Base-by-base conservation (phyloP, 352 stramenopile species). In the Globisporangium rhizosaccharum region DNA sequence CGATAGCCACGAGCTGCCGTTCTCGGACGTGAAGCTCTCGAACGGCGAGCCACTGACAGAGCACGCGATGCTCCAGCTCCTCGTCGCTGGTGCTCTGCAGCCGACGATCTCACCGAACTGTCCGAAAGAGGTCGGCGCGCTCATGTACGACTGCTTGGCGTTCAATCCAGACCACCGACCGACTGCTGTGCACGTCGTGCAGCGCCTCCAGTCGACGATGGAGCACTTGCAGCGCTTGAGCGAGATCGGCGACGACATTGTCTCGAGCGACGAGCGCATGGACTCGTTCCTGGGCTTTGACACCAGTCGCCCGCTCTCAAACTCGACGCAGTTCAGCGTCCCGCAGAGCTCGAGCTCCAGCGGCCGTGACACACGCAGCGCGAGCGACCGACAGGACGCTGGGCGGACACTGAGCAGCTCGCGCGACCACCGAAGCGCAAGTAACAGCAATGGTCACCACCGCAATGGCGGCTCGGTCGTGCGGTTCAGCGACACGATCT, bases 1-100 rank as follows among this genome's bases (percentile, higher is more conserved):
- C 4, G 82, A 90, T 56, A 88, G 62, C 36, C 79, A 90, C 53
- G 74, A 88, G 53, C 60, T 82, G 12, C 82, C 82, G 4, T 92
- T 88, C 56, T 81, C 68, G 4, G 78, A 89, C 36, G 62, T 89
- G 8, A 76, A 71, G 20, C 51, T 82, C 0, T 86, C 78, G 12
- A 87, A 75, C 44, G 78, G 82, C 23, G 46, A 74, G 37, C 70
- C 74, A 11, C 51, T 92, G 18, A 67, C 68, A 0, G 81, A 88
- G 46, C 62, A 61, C 6, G 64, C 69, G 9, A 75, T 90, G 44
- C 59, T 86, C 0, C 68, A 90, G 59, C 62, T 87, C 6, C 59
- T 88, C 41, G 68, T 68, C 9, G 75, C 68, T 5, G 78, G 81
- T 8, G 76, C 76, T 0, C 57, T 90, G 50, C 70, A 75, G 42